phyloP scores from a whole-genome alignment of 768 basidiomycete genomes.

The Artomyces pyxidatus region DNA sequence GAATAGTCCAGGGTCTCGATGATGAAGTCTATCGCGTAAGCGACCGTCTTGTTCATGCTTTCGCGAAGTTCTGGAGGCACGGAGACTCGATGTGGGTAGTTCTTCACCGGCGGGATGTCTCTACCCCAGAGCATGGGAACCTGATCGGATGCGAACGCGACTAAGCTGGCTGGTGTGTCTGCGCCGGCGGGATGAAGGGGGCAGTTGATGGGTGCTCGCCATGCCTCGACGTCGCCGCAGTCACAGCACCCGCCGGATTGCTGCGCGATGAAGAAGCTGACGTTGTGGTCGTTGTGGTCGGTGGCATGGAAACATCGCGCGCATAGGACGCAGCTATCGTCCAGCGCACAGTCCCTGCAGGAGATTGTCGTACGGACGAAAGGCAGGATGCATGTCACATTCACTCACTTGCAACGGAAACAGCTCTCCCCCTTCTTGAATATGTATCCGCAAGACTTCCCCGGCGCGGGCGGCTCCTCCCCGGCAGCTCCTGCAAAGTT shows the following conservation, averaged over 20 bases:
- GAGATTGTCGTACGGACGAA: not conserved
- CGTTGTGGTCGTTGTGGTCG: conserved; percentile 81
- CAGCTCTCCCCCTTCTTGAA: conserved; percentile 90
- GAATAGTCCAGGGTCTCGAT: conserved; percentile 78
- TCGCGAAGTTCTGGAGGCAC: conserved; percentile 63
- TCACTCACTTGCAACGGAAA: conserved; percentile 85
- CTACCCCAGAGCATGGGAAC: conserved; percentile 22
- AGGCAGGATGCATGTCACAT: not conserved
- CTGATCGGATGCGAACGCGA: conserved; percentile 19
- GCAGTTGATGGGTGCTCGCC: conserved; percentile 62
- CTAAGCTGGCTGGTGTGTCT: conserved; percentile 23
- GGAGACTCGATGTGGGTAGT: conserved; percentile 48
- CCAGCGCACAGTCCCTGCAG: conserved; percentile 79
- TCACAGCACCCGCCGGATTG: conserved; percentile 93
- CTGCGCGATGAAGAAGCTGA: conserved; percentile 88
- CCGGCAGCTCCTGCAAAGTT: conserved; percentile 52
- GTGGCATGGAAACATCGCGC: conserved; percentile 83
- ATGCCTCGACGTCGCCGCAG: conserved; percentile 88
- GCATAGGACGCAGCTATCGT: conserved; percentile 88
- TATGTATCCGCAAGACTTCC: conserved; percentile 73
- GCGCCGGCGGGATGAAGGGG: conserved; percentile 61
- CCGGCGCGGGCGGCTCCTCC: conserved; percentile 53
- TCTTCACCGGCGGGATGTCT: conserved; percentile 51
- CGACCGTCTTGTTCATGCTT: conserved; percentile 67
- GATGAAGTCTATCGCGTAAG: conserved; percentile 73